Percentiles rank a stretch among this genome's conserved stretches.
These are phyloP conservation scores for Rhododendron ferrugineum DNA, from an alignment of 148 eudicot species.

Conservation along the genomic window DNA sequence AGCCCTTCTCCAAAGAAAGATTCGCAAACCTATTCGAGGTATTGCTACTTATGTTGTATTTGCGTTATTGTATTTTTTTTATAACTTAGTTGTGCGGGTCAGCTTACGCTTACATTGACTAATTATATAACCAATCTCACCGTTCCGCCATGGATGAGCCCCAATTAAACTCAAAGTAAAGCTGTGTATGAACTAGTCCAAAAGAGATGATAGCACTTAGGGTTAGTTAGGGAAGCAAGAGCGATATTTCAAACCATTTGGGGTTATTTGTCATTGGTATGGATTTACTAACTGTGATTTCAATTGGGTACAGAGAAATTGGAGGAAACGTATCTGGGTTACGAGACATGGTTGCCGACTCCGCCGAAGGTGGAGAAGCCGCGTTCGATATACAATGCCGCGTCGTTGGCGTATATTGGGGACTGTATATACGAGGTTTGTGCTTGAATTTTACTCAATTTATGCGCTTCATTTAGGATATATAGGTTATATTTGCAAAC, in stretches of 20 bases:
- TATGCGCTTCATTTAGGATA: background rate
- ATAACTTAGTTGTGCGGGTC: no score
- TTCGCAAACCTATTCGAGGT: slow-evolving; percentile 33
- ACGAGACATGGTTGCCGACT: slow-evolving; percentile 71
- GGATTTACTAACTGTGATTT: background rate
- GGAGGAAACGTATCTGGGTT: slow-evolving; percentile 59
- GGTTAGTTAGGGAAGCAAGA: background rate
- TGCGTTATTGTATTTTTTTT: background rate
- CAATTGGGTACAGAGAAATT: slow-evolving; percentile 17
- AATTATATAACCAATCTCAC: no score
- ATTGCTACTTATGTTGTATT: background rate
- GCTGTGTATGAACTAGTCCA: no score
- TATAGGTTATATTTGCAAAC: no score
- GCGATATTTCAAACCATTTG: background rate
- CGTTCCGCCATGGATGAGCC: no score
- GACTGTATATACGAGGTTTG: slow-evolving; percentile 80
- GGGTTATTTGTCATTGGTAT: background rate
- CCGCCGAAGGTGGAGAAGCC: slow-evolving; percentile 81
- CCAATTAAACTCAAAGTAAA: no score
- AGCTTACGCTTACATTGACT: no score
- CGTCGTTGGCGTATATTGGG: slow-evolving; percentile 77
- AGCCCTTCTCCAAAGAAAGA: slow-evolving; percentile 44
- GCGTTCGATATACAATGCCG: slow-evolving; percentile 74
- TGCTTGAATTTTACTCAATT: background rate
- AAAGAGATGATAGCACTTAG: no score